These are phyloP conservation scores for Asterella californica DNA, from an alignment of 225 moss, liverwort and hornwort genomes.

Conservation along the genomic window DNA sequence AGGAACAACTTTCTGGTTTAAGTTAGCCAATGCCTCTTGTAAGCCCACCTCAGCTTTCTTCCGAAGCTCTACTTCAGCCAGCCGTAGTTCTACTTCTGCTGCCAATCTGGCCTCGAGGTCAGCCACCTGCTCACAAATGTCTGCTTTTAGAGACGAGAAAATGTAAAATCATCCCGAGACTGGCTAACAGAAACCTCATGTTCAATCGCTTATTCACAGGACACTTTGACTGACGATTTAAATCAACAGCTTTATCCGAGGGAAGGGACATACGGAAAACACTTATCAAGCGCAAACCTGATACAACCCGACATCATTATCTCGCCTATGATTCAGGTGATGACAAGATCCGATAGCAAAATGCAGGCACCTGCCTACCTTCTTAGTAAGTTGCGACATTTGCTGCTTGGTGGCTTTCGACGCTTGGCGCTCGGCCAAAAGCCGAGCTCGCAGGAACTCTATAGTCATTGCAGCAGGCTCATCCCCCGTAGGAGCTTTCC, in stretches of 20 bases:
- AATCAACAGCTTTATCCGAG: too few species aligned
- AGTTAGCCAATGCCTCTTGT: conserved; percentile 51
- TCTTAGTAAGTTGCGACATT: conserved; percentile 58
- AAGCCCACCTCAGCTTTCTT: conserved; percentile 47
- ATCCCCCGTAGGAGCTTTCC: conserved; percentile 55
- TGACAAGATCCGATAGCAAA: neutral
- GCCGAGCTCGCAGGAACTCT: conserved; percentile 77
- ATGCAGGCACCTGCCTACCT: conserved; percentile 38
- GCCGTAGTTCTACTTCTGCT: conserved; percentile 52
- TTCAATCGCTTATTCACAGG: too few species aligned
- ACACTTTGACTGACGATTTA: too few species aligned
- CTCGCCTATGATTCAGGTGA: neutral
- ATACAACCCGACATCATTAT: neutral
- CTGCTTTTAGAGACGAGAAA: conserved; percentile 2
- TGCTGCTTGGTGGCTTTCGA: conserved; percentile 69
- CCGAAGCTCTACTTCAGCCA: conserved; percentile 50
- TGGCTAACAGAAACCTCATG: too few species aligned
- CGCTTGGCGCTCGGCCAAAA: conserved; percentile 75
- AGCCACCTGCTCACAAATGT: conserved; percentile 44
- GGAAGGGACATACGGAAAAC: too few species aligned
- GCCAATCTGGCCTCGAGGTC: conserved; percentile 74
- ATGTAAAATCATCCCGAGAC: neutral
- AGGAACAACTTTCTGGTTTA: conserved; percentile 32
- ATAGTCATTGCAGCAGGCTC: conserved; percentile 74
- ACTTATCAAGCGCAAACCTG: too few species aligned